Evolutionary conservation across 2,329 filamentous ascomycete species (phyloP), one percentile per base, ranked within the genome.

Genomic region (Fonsecaea monophora): DNA sequence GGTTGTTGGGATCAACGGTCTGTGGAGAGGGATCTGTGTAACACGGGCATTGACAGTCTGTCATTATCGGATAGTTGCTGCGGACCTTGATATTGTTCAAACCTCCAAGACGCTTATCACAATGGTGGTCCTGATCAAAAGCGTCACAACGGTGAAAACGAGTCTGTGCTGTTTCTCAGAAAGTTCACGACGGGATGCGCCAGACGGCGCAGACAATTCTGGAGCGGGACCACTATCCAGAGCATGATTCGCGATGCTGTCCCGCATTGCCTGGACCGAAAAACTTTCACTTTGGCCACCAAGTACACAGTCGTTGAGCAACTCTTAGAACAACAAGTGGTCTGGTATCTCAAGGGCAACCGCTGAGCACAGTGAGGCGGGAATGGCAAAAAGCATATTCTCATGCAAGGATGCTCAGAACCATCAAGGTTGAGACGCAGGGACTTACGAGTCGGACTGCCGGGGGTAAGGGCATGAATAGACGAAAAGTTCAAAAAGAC

Each of bases 41-140:
- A 60, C 57, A 21, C 13, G 57, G 15, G 25, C 9, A 42, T 48
- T 15, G 53, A 66, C 13, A 54, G 32, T 45, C 38, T 59, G 42
- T 56, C 37, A 50, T 25, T 48, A 53, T 56, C 61, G 61, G 65
- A 40, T 64, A 45, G 18, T 18, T 60, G 61, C 61, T 58, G 56
- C 50, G 34, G 35, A 64, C 50, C 53, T 61, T 57, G 30, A 48
- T 60, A 58, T 64, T 62, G 56, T 64, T 64, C 53, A 35, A 21
- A 67, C 57, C 30, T 58, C 15, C 4, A 6, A 4, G 45, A 30
- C 45, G 21, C 10, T 30, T 25, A 7, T 25, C 18, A 3, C 45
- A 50, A 50, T 18, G 12, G 45, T 10, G 3, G 25, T 50, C 21
- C 15, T 25, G 10, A 12, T 13, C 18, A 25, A 12, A 50, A 30